Evolutionary conservation across 2,329 filamentous ascomycete genomes (phyloP).

Genomic region (Colletotrichum zoysiae): DNA sequence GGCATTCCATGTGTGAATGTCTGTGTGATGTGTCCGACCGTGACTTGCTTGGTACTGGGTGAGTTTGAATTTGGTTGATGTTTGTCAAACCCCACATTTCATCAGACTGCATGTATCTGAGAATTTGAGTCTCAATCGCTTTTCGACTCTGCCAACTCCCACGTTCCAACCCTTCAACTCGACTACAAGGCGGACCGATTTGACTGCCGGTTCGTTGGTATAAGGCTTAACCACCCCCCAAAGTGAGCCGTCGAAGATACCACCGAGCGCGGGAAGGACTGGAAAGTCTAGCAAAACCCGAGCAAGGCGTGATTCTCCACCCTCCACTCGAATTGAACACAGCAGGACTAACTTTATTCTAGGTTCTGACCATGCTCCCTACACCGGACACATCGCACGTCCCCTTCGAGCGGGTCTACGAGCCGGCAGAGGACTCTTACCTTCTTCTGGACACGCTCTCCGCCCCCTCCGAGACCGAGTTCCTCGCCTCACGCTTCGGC

Average conservation of each 20-base stretch:
- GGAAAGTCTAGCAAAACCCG: background rate
- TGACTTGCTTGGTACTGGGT: background rate
- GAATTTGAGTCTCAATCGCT: slow-evolving; percentile 11
- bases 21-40: background rate
- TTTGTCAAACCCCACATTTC: slow-evolving; percentile 31
- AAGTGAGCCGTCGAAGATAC: background rate
- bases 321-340: background rate
- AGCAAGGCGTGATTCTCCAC: background rate
- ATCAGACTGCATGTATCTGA: background rate
- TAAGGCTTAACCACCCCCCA: background rate
- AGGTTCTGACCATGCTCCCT: slow-evolving; percentile 76
- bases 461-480: slow-evolving; percentile 73
- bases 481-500: slow-evolving; percentile 74
- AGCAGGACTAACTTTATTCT: slow-evolving; percentile 16
- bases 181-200: no score
- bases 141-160: background rate
- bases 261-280: background rate
- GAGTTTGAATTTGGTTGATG: background rate
- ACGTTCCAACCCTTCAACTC: background rate
- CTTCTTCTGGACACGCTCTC: slow-evolving; percentile 93
- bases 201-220: background rate
- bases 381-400: slow-evolving; percentile 96
- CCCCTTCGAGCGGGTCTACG: slow-evolving; percentile 88
- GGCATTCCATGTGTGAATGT: background rate
- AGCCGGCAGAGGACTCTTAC: slow-evolving; percentile 96